Conservation (phyloP, 1,284 basidiomycete species). For the Cutaneotrichosporon arboriforme region DNA sequence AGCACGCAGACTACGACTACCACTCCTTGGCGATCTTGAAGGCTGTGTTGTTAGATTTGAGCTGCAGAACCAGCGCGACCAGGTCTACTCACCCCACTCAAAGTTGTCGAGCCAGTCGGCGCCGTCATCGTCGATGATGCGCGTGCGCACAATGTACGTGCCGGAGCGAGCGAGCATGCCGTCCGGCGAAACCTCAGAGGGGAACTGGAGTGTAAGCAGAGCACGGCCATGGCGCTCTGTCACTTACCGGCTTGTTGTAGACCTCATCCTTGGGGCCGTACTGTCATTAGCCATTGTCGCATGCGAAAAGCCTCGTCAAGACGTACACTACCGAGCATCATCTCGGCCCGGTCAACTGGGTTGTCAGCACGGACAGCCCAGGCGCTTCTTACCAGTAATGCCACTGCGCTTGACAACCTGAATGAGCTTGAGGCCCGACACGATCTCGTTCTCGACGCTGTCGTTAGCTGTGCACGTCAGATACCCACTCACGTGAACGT, state of each 20-base stretch:
- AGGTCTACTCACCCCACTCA: conserved; percentile 47
- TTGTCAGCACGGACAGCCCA: conserved; percentile 21
- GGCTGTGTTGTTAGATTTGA: conserved; percentile 20
- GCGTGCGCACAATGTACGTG: conserved; percentile 51
- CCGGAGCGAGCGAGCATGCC: conserved; percentile 56
- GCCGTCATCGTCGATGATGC: conserved; percentile 54
- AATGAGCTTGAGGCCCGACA: conserved; percentile 54
- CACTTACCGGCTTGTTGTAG: conserved; percentile 48
- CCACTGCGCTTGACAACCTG: conserved; percentile 52
- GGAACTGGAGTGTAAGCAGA: conserved; percentile 36
- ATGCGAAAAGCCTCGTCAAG: neutral
- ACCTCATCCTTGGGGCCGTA: conserved; percentile 50
- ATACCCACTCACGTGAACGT: conserved; percentile 40
- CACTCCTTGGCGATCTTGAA: conserved; percentile 49
- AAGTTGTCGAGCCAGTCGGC: conserved; percentile 48
- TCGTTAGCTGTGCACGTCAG: neutral
- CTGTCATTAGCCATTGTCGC: conserved; percentile 10
- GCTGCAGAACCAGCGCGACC: neutral
- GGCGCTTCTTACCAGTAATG: conserved; percentile 38
- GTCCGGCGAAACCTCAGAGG: conserved; percentile 49
- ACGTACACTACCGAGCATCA: conserved; percentile 51
- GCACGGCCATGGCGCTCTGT: neutral
- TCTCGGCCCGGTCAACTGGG: conserved; percentile 44
- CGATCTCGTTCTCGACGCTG: conserved; percentile 50
- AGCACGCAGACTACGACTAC: conserved; percentile 19